Evolutionary conservation across 192 early-diverging fungal genomes (phyloP).

Genomic region (Entomortierella parvispora): DNA sequence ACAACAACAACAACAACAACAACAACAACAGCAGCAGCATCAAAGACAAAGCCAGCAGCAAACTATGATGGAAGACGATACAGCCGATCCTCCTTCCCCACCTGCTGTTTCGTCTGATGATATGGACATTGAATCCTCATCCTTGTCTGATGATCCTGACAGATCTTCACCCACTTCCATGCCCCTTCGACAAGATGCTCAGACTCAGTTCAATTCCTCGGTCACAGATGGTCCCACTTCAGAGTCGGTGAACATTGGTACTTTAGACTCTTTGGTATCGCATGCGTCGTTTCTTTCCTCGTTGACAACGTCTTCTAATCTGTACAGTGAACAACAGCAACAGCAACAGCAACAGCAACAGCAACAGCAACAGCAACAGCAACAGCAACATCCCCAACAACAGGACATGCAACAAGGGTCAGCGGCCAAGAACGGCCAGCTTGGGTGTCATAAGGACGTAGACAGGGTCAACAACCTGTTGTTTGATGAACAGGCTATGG

Average conservation of each 20-base stretch:
- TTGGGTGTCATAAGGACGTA: constrained; percentile 7
- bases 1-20: constrained; percentile 6
- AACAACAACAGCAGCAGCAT: neutral
- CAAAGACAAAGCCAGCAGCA: constrained; percentile 1
- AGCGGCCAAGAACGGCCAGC: neutral
- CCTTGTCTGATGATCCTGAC: constrained; percentile 16
- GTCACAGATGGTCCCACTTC: neutral
- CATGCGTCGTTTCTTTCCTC: neutral
- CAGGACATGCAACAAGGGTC: too few species aligned
- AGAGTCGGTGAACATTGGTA: neutral
- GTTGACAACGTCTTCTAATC: neutral
- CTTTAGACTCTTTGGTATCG: neutral
- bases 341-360: neutral
- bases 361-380: constrained; percentile 4
- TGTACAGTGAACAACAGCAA: too few species aligned
- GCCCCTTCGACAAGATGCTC: constrained; percentile 5
- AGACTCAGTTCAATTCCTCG: constrained; percentile 11
- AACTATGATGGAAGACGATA: constrained; percentile 16
- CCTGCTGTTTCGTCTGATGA: constrained; percentile 16
- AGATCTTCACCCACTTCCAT: neutral
- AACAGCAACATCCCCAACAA: neutral
- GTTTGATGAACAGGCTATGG: constrained; percentile 9
- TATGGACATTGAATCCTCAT: constrained; percentile 21
- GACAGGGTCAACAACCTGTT: constrained; percentile 13
- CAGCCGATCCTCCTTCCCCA: constrained; percentile 13